Percentiles rank a stretch among this genome's conserved stretches.
phyloP scores from a whole-genome alignment of 306 rosid genomes.

The Cucurbita pepo region DNA sequence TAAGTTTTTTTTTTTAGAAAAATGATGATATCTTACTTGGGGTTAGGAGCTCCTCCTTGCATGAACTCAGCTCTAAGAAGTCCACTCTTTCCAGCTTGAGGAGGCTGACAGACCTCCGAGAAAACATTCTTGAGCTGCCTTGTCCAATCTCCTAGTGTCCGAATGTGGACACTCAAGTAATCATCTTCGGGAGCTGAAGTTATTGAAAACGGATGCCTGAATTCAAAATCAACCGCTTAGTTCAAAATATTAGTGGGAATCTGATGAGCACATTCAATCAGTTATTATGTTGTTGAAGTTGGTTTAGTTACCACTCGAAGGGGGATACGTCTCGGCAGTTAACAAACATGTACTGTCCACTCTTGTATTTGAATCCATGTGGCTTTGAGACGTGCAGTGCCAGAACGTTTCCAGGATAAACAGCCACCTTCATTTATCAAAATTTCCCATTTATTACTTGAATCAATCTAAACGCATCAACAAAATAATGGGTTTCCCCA shows the following conservation, averaged over 20 bases:
- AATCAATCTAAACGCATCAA: background rate
- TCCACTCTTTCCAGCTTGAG: slow-evolving; percentile 40
- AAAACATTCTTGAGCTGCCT: slow-evolving; percentile 37
- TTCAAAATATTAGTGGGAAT: too few species aligned
- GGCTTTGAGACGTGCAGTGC: slow-evolving; percentile 41
- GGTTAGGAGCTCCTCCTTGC: slow-evolving; percentile 19
- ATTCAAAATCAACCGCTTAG: background rate
- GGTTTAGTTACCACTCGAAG: slow-evolving; percentile 28
- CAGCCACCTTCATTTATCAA: background rate
- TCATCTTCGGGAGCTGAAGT: slow-evolving; percentile 48
- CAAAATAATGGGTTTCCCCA: background rate
- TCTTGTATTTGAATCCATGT: slow-evolving; percentile 37
- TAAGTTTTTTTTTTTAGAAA: background rate
- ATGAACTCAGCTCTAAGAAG: slow-evolving; percentile 30
- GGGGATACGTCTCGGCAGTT: slow-evolving; percentile 42
- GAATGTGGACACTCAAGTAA: slow-evolving; percentile 40
- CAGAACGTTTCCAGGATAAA: slow-evolving; percentile 49
- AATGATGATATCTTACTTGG: slow-evolving; percentile 2
- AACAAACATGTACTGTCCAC: slow-evolving; percentile 54
- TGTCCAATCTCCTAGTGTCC: slow-evolving; percentile 48
- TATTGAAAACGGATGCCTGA: slow-evolving; percentile 54
- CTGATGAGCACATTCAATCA: too few species aligned
- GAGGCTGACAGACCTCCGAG: slow-evolving; percentile 39
- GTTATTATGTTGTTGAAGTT: too few species aligned
- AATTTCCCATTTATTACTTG: background rate